A percentile compares a stretch with the other conserved stretches of the same genome.
These are phyloP conservation scores for Trichoderma atroviride DNA, from an alignment of 2,329 filamentous ascomycete species.

Conservation along the genomic window DNA sequence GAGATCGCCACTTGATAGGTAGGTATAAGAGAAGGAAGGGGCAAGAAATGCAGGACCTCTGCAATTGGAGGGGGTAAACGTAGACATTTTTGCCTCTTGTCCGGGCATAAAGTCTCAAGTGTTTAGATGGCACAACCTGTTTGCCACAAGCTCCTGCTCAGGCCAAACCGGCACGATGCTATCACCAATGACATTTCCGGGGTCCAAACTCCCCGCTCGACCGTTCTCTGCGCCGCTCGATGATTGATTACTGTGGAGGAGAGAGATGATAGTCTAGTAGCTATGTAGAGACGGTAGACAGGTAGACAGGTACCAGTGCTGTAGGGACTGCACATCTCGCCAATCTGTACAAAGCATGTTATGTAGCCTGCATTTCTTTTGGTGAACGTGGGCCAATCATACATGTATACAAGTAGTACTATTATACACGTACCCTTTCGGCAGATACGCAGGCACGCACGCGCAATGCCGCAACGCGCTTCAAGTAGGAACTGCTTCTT, in stretches of 20 bases:
- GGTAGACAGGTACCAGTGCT: not conserved
- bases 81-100: not conserved
- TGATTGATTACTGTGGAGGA: not conserved
- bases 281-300: not conserved
- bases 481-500: not conserved
- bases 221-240: not conserved
- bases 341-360: not conserved
- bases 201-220: not conserved
- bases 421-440: not conserved
- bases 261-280: not conserved
- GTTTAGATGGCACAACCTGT: not conserved
- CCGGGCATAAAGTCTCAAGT: not conserved
- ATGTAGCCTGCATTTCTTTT: not conserved
- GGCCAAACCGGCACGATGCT: not conserved
- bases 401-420: not conserved
- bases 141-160: slow-evolving; percentile 7
- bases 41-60: not conserved
- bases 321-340: not conserved
- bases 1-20: not conserved
- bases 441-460: slow-evolving; percentile 17
- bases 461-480: not conserved
- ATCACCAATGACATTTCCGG: slow-evolving; percentile 7
- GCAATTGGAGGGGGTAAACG: not conserved
- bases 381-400: not conserved
- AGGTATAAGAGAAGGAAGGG: not conserved